Conservation (phyloP, 2,329 filamentous ascomycete genomes). For the Ascocoryne sarcoides region DNA sequence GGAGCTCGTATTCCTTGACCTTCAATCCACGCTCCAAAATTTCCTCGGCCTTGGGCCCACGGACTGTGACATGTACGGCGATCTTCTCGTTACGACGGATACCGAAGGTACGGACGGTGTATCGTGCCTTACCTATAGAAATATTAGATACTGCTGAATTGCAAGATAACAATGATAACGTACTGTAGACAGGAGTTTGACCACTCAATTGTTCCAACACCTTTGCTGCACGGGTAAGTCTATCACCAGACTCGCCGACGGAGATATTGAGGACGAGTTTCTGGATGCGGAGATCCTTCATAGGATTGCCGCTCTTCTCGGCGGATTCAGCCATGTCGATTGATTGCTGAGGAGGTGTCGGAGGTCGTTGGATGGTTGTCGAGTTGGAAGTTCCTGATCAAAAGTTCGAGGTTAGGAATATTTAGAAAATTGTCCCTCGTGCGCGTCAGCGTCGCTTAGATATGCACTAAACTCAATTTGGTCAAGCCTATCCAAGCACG, state of each 20-base stretch:
- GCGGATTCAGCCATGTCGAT: constrained; percentile 52
- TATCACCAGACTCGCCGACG: constrained; percentile 99
- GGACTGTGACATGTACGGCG: constrained; percentile 97
- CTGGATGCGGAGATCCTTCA: constrained; percentile 99
- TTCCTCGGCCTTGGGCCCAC: constrained; percentile 98
- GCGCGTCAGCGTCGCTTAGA: constrained; percentile 5
- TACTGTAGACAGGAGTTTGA: constrained; percentile 99
- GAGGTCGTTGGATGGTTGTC: constrained; percentile 6
- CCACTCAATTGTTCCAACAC: constrained; percentile 98
- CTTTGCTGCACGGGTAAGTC: constrained; percentile 99
- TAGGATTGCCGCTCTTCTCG: constrained; percentile 88
- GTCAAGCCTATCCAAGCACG: constrained; percentile 5
- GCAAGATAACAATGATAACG: constrained; percentile 22
- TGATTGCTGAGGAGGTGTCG: constrained; percentile 18
- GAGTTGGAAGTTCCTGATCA: constrained; percentile 10
- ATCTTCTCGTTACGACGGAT: constrained; percentile 99
- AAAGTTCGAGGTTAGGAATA: constrained; percentile 13
- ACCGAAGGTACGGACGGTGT: constrained; percentile 99
- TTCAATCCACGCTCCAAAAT: constrained; percentile 99
- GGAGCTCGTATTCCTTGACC: constrained; percentile 99
- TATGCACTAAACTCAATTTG: constrained; percentile 6
- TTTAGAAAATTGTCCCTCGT: constrained; percentile 9
- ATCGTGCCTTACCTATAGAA: constrained; percentile 85
- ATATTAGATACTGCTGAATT: background rate
- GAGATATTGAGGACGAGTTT: constrained; percentile 99